These are phyloP conservation scores for Cystobasidiaceae sp. DNA, from an alignment of 1,284 basidiomycete species.

Conservation along the genomic window DNA sequence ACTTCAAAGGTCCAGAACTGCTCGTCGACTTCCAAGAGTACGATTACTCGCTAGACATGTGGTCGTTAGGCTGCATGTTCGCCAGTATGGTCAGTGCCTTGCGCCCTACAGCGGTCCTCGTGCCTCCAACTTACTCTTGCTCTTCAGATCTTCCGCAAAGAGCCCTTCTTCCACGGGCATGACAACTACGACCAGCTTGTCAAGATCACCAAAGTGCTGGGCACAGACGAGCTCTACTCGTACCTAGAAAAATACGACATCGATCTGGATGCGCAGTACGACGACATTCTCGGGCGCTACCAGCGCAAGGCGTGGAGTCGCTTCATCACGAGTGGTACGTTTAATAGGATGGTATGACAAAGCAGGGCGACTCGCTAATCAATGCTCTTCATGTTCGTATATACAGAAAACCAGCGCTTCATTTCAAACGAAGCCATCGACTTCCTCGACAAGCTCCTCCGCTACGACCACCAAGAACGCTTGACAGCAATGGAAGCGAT, in stretches of 20 bases:
- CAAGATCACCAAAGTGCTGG: conserved; percentile 95
- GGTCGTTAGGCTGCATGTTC: conserved; percentile 98
- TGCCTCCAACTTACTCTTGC: background rate
- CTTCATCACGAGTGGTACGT: conserved; percentile 61
- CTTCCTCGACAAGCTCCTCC: conserved; percentile 88
- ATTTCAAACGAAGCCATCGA: conserved; percentile 94
- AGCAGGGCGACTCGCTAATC: background rate
- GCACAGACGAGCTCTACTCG: conserved; percentile 87
- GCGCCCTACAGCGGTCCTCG: background rate
- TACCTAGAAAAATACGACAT: conserved; percentile 55
- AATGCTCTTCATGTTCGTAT: background rate
- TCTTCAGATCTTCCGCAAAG: conserved; percentile 90
- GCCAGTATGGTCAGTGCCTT: conserved; percentile 78
- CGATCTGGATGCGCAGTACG: conserved; percentile 77
- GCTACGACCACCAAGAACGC: conserved; percentile 95
- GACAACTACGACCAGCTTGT: conserved; percentile 99
- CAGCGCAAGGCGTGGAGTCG: conserved; percentile 76
- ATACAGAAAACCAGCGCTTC: conserved; percentile 81
- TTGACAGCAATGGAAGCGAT: conserved; percentile 89
- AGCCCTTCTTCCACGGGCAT: conserved; percentile 98
- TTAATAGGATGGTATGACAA: background rate
- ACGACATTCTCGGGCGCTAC: conserved; percentile 74
- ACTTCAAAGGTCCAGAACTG: conserved; percentile 97
- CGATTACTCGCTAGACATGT: conserved; percentile 67
- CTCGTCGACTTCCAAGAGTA: conserved; percentile 83